Conservation (phyloP, 148 eudicot genomes). For the Persicaria tinctoria region DNA sequence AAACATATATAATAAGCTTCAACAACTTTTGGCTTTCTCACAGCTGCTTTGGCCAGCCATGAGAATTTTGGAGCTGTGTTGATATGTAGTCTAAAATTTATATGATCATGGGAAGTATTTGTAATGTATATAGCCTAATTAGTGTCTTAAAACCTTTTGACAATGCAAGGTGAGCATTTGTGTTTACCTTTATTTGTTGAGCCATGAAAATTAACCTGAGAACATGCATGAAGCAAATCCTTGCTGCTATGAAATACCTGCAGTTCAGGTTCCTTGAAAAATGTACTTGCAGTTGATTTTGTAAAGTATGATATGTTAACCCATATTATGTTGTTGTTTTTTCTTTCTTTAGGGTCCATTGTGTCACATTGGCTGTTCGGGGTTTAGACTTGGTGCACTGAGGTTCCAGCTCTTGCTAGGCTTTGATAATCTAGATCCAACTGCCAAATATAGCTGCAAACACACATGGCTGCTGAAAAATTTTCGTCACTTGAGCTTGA, state of each 20-base stretch:
- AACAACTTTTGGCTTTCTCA: too few species aligned
- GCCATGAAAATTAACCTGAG: slow-evolving; percentile 24
- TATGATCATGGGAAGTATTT: too few species aligned
- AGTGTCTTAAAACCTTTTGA: too few species aligned
- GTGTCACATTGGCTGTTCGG: slow-evolving; percentile 42
- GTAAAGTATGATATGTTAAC: background rate
- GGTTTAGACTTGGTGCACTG: slow-evolving; percentile 69
- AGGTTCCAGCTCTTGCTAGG: slow-evolving; percentile 69
- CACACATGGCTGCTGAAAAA: slow-evolving; percentile 45
- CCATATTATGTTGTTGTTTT: background rate
- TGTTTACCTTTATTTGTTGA: too few species aligned
- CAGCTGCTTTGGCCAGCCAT: too few species aligned
- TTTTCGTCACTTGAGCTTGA: slow-evolving; percentile 66
- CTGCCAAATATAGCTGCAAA: slow-evolving; percentile 59
- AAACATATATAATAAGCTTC: too few species aligned
- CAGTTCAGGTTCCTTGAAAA: background rate
- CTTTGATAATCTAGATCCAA: slow-evolving; percentile 72
- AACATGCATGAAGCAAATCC: too few species aligned
- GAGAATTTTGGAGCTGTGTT: too few species aligned
- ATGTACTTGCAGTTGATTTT: background rate
- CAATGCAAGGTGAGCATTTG: too few species aligned
- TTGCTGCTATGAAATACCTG: background rate
- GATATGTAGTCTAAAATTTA: too few species aligned
- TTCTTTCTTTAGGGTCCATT: slow-evolving; percentile 19
- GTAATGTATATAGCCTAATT: too few species aligned